Evolutionary conservation across 768 basidiomycete species (phyloP), one percentile per base, ranked within the genome.

Genomic region (Boletus sp.): DNA sequence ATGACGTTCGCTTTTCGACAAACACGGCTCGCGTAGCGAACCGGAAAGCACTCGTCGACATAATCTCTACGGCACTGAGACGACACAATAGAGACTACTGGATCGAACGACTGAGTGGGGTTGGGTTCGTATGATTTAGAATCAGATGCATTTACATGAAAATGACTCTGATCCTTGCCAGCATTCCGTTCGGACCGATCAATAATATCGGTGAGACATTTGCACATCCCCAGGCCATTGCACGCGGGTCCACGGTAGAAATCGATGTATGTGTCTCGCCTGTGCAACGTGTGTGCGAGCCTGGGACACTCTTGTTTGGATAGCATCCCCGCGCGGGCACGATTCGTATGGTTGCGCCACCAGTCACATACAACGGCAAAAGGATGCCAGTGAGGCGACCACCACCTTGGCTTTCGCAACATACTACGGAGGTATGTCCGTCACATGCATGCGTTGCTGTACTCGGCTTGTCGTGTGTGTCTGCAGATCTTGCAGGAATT

Each of bases 181-280:
- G 88, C 11, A 83, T 93, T 25, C 90, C 91, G 7, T 87, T 88
- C 70, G 90, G 89, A 30, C 95, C 95, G 17, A 96, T 98, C 74
- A 97, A 97, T 68, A 87, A 91, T 61, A 91, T 98, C 55, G 66
- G 79, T 55, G 84, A 93, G 70, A 93, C 95, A 4, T 98, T 97
- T 64, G 82, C 83, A 33, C 95, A 97, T 70, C 92, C 93, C 7
- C 84, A 85, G 74, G 91, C 90, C 2, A 64, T 85, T 38, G 93
- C 93, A 29, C 80, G 95, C 46, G 75, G 79, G 48, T 81, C 89
- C 38, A 83, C 83, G 0, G 80, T 88, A 27, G 90, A 93, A 62
- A 80, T 96, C 47, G 83, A 93, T 59, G 91, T 90, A 67, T 70
- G 81, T 64, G 29, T 54, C 49, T 50, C 32, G 60, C 76, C 52